A percentile compares a stretch with the other conserved stretches of the same genome.
phyloP scores from a whole-genome alignment of 768 basidiomycete species.

The Tulasnella sp. region DNA sequence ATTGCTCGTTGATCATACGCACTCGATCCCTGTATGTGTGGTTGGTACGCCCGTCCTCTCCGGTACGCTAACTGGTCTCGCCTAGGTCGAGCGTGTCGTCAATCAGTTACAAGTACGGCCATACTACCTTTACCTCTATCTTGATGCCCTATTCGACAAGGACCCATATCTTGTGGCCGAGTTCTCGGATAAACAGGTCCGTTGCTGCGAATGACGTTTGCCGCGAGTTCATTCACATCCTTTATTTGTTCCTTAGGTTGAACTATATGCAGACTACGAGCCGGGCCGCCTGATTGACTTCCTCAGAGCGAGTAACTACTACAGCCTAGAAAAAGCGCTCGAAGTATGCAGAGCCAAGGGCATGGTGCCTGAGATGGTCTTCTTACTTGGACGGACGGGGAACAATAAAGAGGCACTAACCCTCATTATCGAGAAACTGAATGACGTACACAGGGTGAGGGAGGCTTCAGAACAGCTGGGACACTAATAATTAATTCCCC shows the following conservation, averaged over 20 bases:
- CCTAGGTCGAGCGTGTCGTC: slow-evolving; percentile 74
- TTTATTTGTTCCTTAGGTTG: slow-evolving; percentile 40
- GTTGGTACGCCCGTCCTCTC: not conserved
- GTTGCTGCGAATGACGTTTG: slow-evolving; percentile 11
- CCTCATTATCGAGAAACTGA: slow-evolving; percentile 88
- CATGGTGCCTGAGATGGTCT: slow-evolving; percentile 93
- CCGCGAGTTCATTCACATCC: slow-evolving; percentile 1
- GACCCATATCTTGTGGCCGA: slow-evolving; percentile 68
- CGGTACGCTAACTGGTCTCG: not conserved
- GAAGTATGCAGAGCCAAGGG: slow-evolving; percentile 72
- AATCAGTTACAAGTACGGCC: slow-evolving; percentile 66
- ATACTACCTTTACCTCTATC: slow-evolving; percentile 81
- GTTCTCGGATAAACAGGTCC: slow-evolving; percentile 78
- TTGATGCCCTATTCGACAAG: slow-evolving; percentile 79
- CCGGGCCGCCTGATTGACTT: slow-evolving; percentile 74
- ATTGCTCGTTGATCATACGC: slow-evolving; percentile 82
- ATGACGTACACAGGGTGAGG: slow-evolving; percentile 76
- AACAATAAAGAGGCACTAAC: slow-evolving; percentile 91
- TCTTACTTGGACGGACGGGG: slow-evolving; percentile 92
- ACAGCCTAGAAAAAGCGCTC: slow-evolving; percentile 86
- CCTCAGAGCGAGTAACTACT: slow-evolving; percentile 79
- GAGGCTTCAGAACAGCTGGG: not conserved
- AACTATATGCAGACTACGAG: slow-evolving; percentile 84
- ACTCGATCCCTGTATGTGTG: slow-evolving; percentile 78
- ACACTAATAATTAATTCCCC: not conserved